phyloP scores from a whole-genome alignment of 208 protist species.

The Acanthamoeba sp. region DNA sequence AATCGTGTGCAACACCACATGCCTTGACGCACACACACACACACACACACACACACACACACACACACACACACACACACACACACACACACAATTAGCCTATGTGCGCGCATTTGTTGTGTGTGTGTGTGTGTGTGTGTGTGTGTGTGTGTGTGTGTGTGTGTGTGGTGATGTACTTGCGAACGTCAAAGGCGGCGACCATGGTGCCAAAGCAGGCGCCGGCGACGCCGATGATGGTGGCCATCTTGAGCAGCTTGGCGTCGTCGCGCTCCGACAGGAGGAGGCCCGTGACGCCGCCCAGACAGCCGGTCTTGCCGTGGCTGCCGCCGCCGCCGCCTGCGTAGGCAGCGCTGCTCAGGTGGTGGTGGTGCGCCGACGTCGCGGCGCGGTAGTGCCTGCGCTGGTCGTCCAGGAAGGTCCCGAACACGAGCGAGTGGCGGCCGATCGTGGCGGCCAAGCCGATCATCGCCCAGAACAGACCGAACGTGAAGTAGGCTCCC shows the following conservation, averaged over 20 bases:
- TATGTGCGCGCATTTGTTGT: background rate
- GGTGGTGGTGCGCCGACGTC: background rate
- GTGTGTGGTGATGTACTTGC: background rate
- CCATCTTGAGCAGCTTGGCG: constrained; percentile 53
- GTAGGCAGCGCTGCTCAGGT: background rate
- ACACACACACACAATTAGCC: background rate
- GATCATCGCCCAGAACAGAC: constrained; percentile 30
- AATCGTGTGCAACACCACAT: constrained; percentile 41
- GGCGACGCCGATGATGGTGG: constrained; percentile 41
- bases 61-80: background rate
- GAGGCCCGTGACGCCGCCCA: background rate
- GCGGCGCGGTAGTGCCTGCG: constrained; percentile 7
- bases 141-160: background rate
- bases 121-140: background rate
- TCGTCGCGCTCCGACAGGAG: constrained; percentile 18
- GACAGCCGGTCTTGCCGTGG: background rate
- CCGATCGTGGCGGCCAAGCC: constrained; percentile 8
- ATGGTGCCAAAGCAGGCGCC: constrained; percentile 50
- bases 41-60: background rate
- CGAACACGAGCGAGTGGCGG: constrained; percentile 26
- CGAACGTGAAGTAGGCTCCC: constrained; percentile 31
- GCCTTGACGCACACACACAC: background rate
- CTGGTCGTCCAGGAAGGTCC: constrained; percentile 1
- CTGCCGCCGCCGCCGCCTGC: background rate
- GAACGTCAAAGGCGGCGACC: constrained; percentile 33